Evolutionary conservation across 192 early-diverging fungal species (phyloP).

Genomic region (Umbelopsis sp.): DNA sequence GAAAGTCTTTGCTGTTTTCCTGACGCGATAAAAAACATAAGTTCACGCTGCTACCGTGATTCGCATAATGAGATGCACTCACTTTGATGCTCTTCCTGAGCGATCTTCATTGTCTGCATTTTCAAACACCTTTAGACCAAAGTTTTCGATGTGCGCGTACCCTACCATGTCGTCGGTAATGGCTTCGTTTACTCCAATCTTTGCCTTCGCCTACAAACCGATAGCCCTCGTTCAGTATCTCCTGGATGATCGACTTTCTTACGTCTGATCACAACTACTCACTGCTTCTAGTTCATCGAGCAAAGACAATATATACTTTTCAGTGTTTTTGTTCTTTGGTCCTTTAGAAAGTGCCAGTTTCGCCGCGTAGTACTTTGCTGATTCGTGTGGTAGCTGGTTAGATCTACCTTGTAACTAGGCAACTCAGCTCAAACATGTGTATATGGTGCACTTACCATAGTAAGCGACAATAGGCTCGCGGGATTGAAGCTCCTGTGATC

Average conservation of each 20-base stretch:
- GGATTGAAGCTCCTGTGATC: constrained; percentile 74
- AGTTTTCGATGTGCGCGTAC: constrained; percentile 82
- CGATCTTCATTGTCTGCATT: constrained; percentile 94
- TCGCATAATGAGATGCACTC: constrained; percentile 27
- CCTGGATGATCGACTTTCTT: background rate
- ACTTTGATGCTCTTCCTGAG: constrained; percentile 77
- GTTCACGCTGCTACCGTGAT: background rate
- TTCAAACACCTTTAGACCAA: constrained; percentile 87
- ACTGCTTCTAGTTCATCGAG: constrained; percentile 86
- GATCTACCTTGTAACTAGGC: background rate
- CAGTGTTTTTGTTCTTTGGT: constrained; percentile 51
- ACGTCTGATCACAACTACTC: constrained; percentile 9
- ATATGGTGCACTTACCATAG: constrained; percentile 69
- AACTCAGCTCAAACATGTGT: background rate
- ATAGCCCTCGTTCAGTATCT: background rate
- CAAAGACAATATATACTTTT: constrained; percentile 66
- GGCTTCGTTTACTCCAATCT: constrained; percentile 62
- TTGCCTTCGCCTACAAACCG: background rate
- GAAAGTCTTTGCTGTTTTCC: constrained; percentile 88
- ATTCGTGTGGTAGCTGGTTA: background rate
- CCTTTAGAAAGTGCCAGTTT: constrained; percentile 72
- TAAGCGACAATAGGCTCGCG: constrained; percentile 92
- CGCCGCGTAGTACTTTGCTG: constrained; percentile 84
- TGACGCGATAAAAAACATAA: constrained; percentile 30
- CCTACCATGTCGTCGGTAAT: constrained; percentile 79